These are phyloP conservation scores for Monosporascus sp. DNA, from an alignment of 2,329 filamentous ascomycete species.

Conservation along the genomic window DNA sequence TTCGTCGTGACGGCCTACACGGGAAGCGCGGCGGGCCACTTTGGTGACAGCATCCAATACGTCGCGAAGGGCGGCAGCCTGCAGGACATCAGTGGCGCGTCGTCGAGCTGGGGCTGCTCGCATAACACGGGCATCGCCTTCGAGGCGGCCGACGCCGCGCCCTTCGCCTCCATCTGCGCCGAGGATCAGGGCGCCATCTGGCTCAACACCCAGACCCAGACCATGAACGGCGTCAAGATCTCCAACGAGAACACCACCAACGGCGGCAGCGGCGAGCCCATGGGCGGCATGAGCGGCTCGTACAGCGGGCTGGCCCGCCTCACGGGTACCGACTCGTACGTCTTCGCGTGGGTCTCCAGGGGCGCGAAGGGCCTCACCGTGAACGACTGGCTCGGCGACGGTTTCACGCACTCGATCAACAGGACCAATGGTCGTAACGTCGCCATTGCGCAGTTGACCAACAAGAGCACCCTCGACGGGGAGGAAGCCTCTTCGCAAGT, in stretches of 20 bases:
- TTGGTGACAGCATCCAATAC: slow-evolving; percentile 45
- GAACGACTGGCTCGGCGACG: slow-evolving; percentile 53
- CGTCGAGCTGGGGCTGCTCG: slow-evolving; percentile 55
- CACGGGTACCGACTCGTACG: slow-evolving; percentile 44
- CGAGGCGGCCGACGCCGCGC: slow-evolving; percentile 52
- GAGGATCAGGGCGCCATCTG: slow-evolving; percentile 61
- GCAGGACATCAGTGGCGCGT: slow-evolving; percentile 45
- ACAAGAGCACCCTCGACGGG: slow-evolving; percentile 53
- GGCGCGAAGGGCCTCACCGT: slow-evolving; percentile 48
- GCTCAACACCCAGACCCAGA: slow-evolving; percentile 55
- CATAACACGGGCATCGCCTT: slow-evolving; percentile 63
- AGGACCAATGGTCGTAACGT: slow-evolving; percentile 55
- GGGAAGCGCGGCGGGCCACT: slow-evolving; percentile 50
- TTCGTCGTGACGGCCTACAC: slow-evolving; percentile 56
- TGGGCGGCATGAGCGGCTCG: slow-evolving; percentile 60
- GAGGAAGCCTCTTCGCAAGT: slow-evolving; percentile 49
- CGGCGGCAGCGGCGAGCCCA: slow-evolving; percentile 50
- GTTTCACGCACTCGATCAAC: slow-evolving; percentile 47
- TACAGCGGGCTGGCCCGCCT: slow-evolving; percentile 54
- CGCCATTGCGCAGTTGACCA: slow-evolving; percentile 50
- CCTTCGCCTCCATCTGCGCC: slow-evolving; percentile 54
- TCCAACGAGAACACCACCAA: slow-evolving; percentile 59
- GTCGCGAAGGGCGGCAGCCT: slow-evolving; percentile 45
- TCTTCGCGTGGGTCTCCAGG: slow-evolving; percentile 59
- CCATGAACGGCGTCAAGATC: slow-evolving; percentile 55